Conservation (phyloP, 305 asterid genomes). For the Rubia peregrina region DNA sequence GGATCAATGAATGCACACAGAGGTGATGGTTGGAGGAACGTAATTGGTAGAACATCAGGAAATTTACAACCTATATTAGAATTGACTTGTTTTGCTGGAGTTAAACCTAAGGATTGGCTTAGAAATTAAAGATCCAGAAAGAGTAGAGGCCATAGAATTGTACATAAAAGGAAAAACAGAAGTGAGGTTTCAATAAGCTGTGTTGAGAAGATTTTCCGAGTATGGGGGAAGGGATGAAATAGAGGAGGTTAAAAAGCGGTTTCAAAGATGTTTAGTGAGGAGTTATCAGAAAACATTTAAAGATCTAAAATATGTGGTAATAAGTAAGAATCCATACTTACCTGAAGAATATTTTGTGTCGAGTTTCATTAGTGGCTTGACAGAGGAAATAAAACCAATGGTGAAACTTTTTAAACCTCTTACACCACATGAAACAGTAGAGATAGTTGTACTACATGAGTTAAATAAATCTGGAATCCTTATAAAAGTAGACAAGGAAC, state of each 20-base stretch:
- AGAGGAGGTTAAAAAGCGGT: no score
- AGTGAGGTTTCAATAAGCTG: neutral
- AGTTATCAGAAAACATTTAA: neutral
- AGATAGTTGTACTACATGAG: neutral
- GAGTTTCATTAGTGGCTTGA: neutral
- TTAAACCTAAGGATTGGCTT: no score
- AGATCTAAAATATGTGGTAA: neutral
- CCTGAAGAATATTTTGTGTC: neutral
- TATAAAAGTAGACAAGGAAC: neutral
- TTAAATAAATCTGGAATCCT: neutral
- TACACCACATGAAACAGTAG: accelerated
- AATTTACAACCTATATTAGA: no score
- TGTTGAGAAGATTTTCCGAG: neutral
- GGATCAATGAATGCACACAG: no score
- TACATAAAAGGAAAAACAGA: neutral
- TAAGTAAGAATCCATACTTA: neutral
- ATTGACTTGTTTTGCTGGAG: no score
- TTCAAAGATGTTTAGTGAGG: neutral
- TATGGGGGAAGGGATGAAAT: neutral
- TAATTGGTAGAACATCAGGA: no score
- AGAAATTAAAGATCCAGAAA: no score
- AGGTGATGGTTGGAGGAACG: no score
- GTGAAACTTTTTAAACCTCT: neutral
- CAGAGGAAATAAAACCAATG: neutral
- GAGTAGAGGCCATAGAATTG: neutral